phyloP scores from a whole-genome alignment of 2,329 filamentous ascomycete species.

The Trichoderma polysporum region DNA sequence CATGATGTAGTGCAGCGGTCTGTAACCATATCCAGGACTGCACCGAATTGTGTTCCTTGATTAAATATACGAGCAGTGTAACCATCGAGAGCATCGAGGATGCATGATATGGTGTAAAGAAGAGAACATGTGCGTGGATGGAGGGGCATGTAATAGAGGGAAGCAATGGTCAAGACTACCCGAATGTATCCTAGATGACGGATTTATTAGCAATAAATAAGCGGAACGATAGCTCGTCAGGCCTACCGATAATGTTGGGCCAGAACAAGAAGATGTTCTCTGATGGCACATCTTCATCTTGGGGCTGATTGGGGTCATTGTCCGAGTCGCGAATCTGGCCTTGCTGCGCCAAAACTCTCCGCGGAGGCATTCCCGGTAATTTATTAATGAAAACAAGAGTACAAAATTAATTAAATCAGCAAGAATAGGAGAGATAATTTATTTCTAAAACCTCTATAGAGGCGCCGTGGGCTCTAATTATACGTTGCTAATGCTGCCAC shows the following conservation, averaged over 20 bases:
- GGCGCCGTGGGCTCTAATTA: no score
- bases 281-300: not conserved
- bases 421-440: no score
- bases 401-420: not conserved
- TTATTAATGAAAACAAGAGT: not conserved
- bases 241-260: constrained; percentile 72
- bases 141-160: constrained; percentile 96
- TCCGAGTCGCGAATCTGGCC: not conserved
- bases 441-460: no score
- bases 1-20: constrained; percentile 95
- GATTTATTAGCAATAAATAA: not conserved
- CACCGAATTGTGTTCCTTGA: constrained; percentile 91
- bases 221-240: not conserved
- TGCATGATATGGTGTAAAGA: constrained; percentile 87
- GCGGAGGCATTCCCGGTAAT: not conserved
- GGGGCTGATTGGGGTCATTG: not conserved
- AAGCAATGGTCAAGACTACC: constrained; percentile 77
- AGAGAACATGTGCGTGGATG: constrained; percentile 89
- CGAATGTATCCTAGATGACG: constrained; percentile 67
- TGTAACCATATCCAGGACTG: constrained; percentile 96
- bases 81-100: constrained; percentile 91
- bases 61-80: constrained; percentile 74
- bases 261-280: constrained; percentile 81
- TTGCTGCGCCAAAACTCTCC: not conserved
- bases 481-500: no score